Conservation (phyloP, 192 early-diverging fungal genomes). For the Blastocladiella britannica region DNA sequence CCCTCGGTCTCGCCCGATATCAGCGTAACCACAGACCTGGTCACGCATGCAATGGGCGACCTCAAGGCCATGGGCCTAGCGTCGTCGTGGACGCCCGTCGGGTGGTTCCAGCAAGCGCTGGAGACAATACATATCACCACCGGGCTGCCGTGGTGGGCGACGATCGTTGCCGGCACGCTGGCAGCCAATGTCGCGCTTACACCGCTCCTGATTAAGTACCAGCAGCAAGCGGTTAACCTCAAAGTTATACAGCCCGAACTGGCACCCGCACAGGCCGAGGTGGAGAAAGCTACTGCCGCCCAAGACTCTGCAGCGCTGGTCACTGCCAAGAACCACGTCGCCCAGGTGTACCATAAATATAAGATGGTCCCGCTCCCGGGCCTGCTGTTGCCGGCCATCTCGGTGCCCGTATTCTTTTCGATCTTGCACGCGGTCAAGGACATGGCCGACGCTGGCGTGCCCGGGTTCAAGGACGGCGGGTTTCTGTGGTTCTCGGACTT, state of each 20-base stretch:
- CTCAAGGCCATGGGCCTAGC: conserved; percentile 61
- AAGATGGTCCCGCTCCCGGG: conserved; percentile 42
- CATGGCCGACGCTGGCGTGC: conserved; percentile 62
- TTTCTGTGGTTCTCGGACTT: conserved; percentile 70
- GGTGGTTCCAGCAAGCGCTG: conserved; percentile 40
- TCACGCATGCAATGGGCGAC: conserved; percentile 35
- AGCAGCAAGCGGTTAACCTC: conserved; percentile 44
- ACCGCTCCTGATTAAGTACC: conserved; percentile 50
- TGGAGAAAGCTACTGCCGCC: conserved; percentile 28
- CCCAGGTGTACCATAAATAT: conserved; percentile 34
- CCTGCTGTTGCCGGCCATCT: conserved; percentile 36
- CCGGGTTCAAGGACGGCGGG: conserved; percentile 58
- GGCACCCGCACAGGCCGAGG: conserved; percentile 39
- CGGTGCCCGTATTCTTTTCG: conserved; percentile 60
- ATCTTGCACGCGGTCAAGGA: conserved; percentile 63
- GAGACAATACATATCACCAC: conserved; percentile 64
- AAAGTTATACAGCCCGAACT: conserved; percentile 50
- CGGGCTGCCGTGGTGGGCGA: conserved; percentile 83
- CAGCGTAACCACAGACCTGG: too few relatives aligned
- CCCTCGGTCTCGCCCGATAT: too few relatives aligned
- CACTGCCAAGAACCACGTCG: conserved; percentile 31
- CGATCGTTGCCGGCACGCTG: conserved; percentile 53
- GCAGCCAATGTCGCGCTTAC: conserved; percentile 42
- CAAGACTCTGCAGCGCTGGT: conserved; percentile 33
- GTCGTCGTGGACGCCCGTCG: conserved; percentile 41